Base-by-base conservation (phyloP, 106 monocot species). In the Allium cepa region DNA sequence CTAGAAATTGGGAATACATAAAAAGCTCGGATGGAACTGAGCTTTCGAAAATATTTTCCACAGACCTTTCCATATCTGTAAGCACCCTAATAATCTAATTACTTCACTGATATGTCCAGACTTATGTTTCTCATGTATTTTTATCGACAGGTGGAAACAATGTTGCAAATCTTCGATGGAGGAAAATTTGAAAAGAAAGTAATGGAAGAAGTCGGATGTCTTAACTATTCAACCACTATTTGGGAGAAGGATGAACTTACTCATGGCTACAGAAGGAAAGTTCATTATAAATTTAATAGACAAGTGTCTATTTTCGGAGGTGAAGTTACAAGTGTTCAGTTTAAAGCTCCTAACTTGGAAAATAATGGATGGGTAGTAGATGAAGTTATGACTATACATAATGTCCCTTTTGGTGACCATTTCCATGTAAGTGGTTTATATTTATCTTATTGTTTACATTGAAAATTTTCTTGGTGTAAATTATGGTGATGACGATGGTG, bases 141-240 rank as follows among this genome's bases (percentile, higher is more conserved):
- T 36, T 48, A 11, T 59, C 14, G 5, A 11, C 72, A 86, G 86
- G 50, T 79, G 36, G 36, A 70, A 47, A 15, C 16, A 10, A 49
- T 82, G 18, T 53, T 82, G 79, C 71, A 79, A 66, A 11, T 86
- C 8, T 86, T 86, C 63, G 67, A 57, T 6, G 82, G 82, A 11
- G 76, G 79, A 7, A 9, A 49, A 15, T 12, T 82, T 45, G 86
- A 86, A 73, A 67, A 71, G 66, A 77, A 74, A 61, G 77, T 82
- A 17, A 86, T 86, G 86, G 63, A 46, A 51, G 68, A 71, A 72
- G 86, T 75, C 17, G 82, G 86, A 7, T 86, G 82, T 74, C 26
- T 82, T 17, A 73, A 82, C 55, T 86, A 86, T 46, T 63, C 79
- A 9, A 68, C 50, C 7, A 77, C 70, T 10, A 70, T 49, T 48